These are phyloP conservation scores for Saccharomycopsis phalli DNA, from an alignment of 1,139 yeast genomes.

Conservation along the genomic window DNA sequence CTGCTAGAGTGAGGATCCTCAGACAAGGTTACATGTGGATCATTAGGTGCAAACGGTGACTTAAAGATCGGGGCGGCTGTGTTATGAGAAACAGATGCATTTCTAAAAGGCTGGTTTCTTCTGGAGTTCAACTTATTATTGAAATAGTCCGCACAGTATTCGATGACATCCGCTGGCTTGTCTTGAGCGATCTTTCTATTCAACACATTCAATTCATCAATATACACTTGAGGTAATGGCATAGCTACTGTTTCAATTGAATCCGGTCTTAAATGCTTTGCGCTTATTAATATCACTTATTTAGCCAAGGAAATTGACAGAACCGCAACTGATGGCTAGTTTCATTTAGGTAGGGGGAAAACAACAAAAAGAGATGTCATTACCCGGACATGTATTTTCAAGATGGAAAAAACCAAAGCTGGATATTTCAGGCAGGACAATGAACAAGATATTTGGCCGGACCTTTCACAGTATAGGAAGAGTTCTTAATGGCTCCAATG, in stretches of 20 bases:
- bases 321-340: not conserved
- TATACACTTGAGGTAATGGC: conserved; percentile 33
- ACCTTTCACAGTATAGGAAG: not conserved
- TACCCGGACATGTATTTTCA: too few relatives aligned
- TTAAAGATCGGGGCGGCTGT: conserved; percentile 36
- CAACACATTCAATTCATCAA: conserved; percentile 51
- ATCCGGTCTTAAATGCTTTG: too few relatives aligned
- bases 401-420: too few relatives aligned
- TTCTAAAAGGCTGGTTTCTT: conserved; percentile 36
- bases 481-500: not conserved
- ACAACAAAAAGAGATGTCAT: not conserved
- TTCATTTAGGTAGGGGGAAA: not conserved
- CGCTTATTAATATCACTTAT: too few relatives aligned
- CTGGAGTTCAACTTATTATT: conserved; percentile 52
- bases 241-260: too few relatives aligned
- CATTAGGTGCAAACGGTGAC: conserved; percentile 56
- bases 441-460: not conserved
- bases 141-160: conserved; percentile 70
- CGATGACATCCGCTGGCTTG: conserved; percentile 61
- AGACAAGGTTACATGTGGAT: conserved; percentile 36
- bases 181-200: conserved; percentile 52
- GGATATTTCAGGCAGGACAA: not conserved
- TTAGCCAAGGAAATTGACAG: not conserved
- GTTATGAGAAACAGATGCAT: conserved; percentile 7
- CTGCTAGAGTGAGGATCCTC: conserved; percentile 12